These are phyloP conservation scores for Balakata baccata DNA, from an alignment of 345 rosid genomes.

Conservation along the genomic window DNA sequence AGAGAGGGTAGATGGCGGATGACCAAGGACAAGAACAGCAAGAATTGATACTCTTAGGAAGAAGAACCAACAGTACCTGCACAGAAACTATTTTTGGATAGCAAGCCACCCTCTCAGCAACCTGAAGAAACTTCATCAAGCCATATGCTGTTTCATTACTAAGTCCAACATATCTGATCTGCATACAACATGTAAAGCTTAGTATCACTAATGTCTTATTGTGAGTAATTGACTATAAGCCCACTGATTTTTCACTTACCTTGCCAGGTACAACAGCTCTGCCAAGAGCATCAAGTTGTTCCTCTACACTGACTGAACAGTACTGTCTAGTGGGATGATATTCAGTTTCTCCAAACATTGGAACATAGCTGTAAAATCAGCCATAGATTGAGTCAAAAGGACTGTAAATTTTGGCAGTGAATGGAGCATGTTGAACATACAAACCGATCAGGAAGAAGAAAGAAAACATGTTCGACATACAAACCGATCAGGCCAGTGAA, in stretches of 20 bases:
- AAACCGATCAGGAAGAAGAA: not conserved
- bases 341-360: constrained; percentile 60
- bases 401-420: not conserved
- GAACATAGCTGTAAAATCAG: constrained; percentile 43
- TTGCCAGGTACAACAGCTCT: constrained; percentile 51
- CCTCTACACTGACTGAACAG: constrained; percentile 43
- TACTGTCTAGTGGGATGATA: constrained; percentile 46
- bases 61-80: constrained; percentile 39
- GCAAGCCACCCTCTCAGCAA: constrained; percentile 37
- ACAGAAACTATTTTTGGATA: constrained; percentile 43
- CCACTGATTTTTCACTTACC: constrained; percentile 28
- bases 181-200: constrained; percentile 10
- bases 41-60: not conserved
- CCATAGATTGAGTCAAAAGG: constrained; percentile 9
- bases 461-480: constrained; percentile 35
- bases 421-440: not conserved
- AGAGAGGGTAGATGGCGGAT: not conserved
- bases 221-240: not conserved
- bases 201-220: not conserved
- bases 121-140: constrained; percentile 49
- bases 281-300: constrained; percentile 58
- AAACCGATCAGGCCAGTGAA: constrained; percentile 78
- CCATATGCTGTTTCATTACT: constrained; percentile 69
- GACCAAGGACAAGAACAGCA: constrained; percentile 6
- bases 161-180: constrained; percentile 60